phyloP scores from a whole-genome alignment of 129 eudicot species.

The Chrysanthemum seticuspe region DNA sequence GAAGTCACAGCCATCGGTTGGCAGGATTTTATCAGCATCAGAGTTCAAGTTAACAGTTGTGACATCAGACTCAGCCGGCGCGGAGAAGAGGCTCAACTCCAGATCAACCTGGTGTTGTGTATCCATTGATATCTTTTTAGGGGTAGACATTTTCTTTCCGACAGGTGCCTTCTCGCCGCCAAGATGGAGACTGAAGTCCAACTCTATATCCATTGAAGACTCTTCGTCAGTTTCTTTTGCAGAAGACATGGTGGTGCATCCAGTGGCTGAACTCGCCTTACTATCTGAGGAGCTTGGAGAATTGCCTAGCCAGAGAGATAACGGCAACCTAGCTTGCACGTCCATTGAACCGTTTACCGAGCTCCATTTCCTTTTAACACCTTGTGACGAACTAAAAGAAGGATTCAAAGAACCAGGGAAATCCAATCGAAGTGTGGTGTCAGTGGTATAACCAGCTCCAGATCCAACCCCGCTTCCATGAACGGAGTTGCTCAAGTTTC shows the following conservation, averaged over 20 bases:
- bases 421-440: conserved; percentile 80
- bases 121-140: conserved; percentile 19
- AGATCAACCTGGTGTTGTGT: conserved; percentile 42
- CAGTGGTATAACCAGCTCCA: conserved; percentile 26
- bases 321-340: conserved; percentile 43
- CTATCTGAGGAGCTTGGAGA: conserved; percentile 95
- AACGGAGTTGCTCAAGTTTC: conserved; percentile 40
- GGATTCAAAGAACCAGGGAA: conserved; percentile 44
- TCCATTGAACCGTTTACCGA: conserved; percentile 43
- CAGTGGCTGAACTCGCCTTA: conserved; percentile 87
- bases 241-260: conserved; percentile 77
- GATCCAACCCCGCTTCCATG: too few species aligned
- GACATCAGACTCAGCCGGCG: conserved; percentile 72
- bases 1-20: conserved; percentile 28
- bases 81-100: conserved; percentile 69
- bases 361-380: conserved; percentile 82
- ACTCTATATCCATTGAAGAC: conserved; percentile 86
- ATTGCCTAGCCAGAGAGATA: conserved; percentile 56
- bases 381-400: conserved; percentile 39
- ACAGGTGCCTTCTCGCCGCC: conserved; percentile 64
- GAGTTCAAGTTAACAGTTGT: conserved; percentile 42
- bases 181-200: conserved; percentile 86
- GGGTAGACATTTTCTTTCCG: conserved; percentile 41
- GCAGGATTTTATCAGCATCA: conserved; percentile 3
- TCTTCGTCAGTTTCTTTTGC: conserved; percentile 87